phyloP scores from a whole-genome alignment of 345 rosid genomes.

The Eutrema yunnanense region DNA sequence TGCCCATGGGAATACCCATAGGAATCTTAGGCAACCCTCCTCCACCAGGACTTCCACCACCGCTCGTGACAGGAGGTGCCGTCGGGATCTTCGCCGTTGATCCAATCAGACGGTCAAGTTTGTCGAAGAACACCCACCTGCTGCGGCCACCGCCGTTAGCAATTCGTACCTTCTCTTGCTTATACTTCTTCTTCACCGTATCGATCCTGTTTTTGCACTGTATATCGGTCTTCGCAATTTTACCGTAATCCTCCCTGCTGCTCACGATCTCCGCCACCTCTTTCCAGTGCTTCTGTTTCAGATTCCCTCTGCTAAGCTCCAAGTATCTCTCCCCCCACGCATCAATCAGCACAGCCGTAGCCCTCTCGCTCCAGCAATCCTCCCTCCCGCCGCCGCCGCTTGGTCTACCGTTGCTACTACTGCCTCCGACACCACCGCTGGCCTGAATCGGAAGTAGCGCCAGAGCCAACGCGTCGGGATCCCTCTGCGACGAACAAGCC shows the following conservation, averaged over 20 bases:
- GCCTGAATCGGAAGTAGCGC: conserved; percentile 37
- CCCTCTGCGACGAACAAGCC: conserved; percentile 19
- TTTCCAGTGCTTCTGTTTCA: conserved; percentile 95
- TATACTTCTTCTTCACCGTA: conserved; percentile 96
- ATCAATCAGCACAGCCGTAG: conserved; percentile 75
- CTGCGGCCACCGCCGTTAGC: conserved; percentile 50
- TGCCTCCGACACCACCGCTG: conserved; percentile 20
- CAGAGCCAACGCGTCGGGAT: conserved; percentile 31
- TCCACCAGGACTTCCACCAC: conserved; percentile 20
- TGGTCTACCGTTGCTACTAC: conserved; percentile 28
- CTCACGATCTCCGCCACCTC: conserved; percentile 93
- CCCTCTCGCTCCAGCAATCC: conserved; percentile 95
- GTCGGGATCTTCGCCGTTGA: conserved; percentile 38
- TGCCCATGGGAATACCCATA: conserved; percentile 53
- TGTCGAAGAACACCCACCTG: conserved; percentile 75
- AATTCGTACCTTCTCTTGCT: conserved; percentile 62
- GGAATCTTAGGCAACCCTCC: conserved; percentile 40
- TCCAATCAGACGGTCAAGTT: conserved; percentile 62
- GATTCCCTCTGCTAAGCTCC: conserved; percentile 89
- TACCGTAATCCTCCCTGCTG: conserved; percentile 56
- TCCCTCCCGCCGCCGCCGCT: conserved; percentile 67
- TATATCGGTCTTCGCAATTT: conserved; percentile 70
- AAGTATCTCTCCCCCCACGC: conserved; percentile 93
- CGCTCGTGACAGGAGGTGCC: background rate
- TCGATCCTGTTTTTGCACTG: conserved; percentile 98